These are phyloP conservation scores for Fraxinus ornus DNA, from an alignment of 305 asterid genomes.

Conservation along the genomic window DNA sequence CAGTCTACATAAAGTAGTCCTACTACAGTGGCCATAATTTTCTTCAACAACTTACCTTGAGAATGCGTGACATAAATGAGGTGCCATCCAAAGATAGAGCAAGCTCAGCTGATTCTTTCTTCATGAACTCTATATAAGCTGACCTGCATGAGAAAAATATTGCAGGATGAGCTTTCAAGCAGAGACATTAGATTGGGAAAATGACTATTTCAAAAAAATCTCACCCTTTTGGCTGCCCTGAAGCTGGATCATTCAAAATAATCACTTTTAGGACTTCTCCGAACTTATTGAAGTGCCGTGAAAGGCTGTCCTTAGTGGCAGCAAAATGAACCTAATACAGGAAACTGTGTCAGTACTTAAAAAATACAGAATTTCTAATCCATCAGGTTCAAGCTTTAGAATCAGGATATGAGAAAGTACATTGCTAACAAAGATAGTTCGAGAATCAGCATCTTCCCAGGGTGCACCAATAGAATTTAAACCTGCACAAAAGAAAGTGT, in stretches of 20 bases:
- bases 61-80: constrained; percentile 53
- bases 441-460: constrained; percentile 73
- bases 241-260: constrained; percentile 69
- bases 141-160: neutral
- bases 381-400: constrained; percentile 5
- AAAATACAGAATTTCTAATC: constrained; percentile 7
- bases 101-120: neutral
- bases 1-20: neutral
- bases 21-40: neutral
- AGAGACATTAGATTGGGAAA: neutral
- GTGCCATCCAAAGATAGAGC: constrained; percentile 50
- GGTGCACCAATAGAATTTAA: constrained; percentile 49
- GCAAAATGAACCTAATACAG: constrained; percentile 88
- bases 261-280: constrained; percentile 83
- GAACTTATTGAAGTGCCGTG: constrained; percentile 80
- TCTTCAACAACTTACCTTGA: constrained; percentile 36
- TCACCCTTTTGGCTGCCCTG: constrained; percentile 94
- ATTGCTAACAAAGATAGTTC: constrained; percentile 87
- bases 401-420: constrained; percentile 40
- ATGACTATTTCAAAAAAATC: constrained; percentile 32
- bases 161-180: neutral
- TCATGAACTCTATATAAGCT: neutral
- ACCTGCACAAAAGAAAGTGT: constrained; percentile 40
- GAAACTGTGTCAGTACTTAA: constrained; percentile 16
- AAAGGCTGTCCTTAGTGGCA: constrained; percentile 90